Conservation (phyloP, 257 asterid genomes). For the Solanum gracilifrons region DNA sequence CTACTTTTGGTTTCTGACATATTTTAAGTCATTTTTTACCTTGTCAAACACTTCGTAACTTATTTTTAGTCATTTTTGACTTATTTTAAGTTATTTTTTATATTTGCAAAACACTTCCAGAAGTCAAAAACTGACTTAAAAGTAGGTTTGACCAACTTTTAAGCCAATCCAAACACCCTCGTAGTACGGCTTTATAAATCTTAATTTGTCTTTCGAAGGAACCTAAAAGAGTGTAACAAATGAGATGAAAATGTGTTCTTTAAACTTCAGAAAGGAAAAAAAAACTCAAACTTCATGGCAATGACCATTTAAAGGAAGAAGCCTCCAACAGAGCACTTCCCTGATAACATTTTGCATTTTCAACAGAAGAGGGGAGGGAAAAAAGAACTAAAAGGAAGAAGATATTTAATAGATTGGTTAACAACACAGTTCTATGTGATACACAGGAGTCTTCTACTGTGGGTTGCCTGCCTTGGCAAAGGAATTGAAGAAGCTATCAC, state of each 20-base stretch:
- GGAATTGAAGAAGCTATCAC: slow-evolving; percentile 62
- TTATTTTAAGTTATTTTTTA: no score
- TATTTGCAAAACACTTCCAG: no score
- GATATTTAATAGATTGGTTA: background rate
- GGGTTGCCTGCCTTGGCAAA: slow-evolving; percentile 74
- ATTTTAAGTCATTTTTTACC: no score
- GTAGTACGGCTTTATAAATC: background rate
- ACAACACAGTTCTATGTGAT: background rate
- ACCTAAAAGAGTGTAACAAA: background rate
- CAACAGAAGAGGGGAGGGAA: background rate
- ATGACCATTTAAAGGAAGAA: background rate
- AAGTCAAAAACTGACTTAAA: no score
- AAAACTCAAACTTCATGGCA: background rate
- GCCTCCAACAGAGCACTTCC: background rate
- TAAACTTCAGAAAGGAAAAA: background rate
- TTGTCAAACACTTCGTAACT: no score
- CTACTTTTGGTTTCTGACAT: no score
- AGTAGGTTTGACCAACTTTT: no score
- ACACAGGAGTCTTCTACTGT: slow-evolving; percentile 72
- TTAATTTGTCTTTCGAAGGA: background rate
- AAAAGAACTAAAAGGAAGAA: background rate
- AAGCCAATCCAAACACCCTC: no score
- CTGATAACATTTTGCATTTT: background rate
- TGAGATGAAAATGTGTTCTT: background rate
- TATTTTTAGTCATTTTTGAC: no score